Conservation (phyloP, 371 early-diverging fungal genomes). For the Mortierella sp. region DNA sequence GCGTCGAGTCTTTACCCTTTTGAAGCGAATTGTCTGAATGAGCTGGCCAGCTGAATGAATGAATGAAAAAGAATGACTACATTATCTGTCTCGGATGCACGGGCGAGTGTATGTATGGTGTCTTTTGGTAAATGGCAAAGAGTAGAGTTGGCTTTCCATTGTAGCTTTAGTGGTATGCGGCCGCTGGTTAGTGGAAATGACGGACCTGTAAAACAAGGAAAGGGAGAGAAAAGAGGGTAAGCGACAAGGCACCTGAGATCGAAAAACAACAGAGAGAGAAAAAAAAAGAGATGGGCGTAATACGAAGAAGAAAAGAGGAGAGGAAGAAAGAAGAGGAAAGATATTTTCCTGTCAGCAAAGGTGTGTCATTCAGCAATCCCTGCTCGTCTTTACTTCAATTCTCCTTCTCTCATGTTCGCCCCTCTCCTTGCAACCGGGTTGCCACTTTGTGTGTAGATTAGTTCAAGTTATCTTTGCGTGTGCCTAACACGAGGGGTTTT, state of each 20-base stretch:
- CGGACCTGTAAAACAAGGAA: constrained; percentile 6
- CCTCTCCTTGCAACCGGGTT: not conserved
- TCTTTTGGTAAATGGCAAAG: not conserved
- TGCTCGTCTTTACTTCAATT: not conserved
- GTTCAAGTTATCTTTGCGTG: not conserved
- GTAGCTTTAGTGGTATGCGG: not conserved
- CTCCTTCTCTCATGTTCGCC: not conserved
- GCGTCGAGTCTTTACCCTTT: not conserved
- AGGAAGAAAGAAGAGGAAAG: not conserved
- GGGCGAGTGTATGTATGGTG: not conserved
- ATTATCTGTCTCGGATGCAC: not conserved
- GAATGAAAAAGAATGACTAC: not conserved
- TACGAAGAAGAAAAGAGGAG: too few species aligned
- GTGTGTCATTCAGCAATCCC: not conserved
- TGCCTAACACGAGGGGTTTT: not conserved
- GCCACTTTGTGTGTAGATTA: not conserved
- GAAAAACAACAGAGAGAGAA: constrained; percentile 8
- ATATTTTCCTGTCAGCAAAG: not conserved
- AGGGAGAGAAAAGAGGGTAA: not conserved
- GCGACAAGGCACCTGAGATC: not conserved
- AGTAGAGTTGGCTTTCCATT: not conserved
- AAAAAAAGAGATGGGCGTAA: constrained; percentile 13
- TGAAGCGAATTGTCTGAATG: not conserved
- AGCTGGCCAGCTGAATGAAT: not conserved
- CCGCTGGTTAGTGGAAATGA: not conserved